Evolutionary conservation across 345 rosid genomes (phyloP).

Genomic region (Euphorbia peplus): DNA sequence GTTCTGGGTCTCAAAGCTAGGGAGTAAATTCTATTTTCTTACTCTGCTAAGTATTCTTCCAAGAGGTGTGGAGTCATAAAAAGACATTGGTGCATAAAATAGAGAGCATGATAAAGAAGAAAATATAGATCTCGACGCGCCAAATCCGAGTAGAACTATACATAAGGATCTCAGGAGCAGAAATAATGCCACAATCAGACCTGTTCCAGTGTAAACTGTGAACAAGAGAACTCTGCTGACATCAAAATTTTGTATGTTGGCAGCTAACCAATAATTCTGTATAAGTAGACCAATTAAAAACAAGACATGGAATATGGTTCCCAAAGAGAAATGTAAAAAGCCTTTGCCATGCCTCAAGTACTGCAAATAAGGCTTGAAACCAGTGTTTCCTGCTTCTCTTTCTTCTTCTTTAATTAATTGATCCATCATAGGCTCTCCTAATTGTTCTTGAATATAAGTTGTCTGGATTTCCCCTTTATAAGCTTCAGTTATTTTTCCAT

Average conservation of each 20-base stretch:
- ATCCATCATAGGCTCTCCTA: conserved; percentile 18
- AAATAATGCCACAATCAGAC: conserved; percentile 20
- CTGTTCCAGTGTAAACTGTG: conserved; percentile 26
- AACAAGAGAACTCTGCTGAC: conserved; percentile 24
- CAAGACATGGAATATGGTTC: conserved; percentile 8
- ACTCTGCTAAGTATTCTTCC: conserved; percentile 59
- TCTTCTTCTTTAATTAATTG: conserved; percentile 55
- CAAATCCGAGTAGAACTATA: conserved; percentile 28
- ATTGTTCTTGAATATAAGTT: conserved; percentile 10
- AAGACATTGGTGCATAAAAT: conserved; percentile 51
- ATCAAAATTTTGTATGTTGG: conserved; percentile 22
- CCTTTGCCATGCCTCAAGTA: conserved; percentile 38
- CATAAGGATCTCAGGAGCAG: conserved; percentile 27
- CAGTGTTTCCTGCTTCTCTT: conserved; percentile 47
- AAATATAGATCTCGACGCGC: conserved; percentile 31
- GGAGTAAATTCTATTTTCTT: conserved; percentile 13
- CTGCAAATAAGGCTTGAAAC: conserved; percentile 49
- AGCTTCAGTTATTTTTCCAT: not conserved
- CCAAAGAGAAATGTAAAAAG: conserved; percentile 27
- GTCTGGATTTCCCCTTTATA: conserved; percentile 34
- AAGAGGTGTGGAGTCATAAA: conserved; percentile 47
- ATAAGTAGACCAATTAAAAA: conserved; percentile 32
- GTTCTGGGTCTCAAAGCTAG: not conserved
- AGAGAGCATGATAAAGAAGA: conserved; percentile 30
- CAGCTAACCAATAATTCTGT: conserved; percentile 41